phyloP scores from a whole-genome alignment of 108 stramenopile genomes.

The Skeletonema menzelii region DNA sequence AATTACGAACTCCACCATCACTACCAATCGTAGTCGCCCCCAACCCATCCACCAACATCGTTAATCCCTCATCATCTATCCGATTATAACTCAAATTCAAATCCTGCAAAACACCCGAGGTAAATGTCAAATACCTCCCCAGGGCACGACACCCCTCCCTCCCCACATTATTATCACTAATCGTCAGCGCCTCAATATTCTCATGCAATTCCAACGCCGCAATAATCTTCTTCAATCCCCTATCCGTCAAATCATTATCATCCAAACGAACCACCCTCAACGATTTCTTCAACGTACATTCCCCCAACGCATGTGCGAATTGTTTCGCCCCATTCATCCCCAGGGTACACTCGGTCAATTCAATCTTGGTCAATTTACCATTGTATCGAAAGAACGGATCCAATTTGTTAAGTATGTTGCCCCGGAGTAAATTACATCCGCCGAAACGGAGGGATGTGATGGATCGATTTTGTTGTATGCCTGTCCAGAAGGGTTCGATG shows the following conservation, averaged over 20 bases:
- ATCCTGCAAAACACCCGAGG: not conserved
- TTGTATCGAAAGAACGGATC: not conserved
- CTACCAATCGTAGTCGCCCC: not conserved
- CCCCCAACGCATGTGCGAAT: not conserved
- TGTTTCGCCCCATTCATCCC: not conserved
- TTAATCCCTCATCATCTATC: slow-evolving; percentile 3
- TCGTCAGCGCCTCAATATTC: not conserved
- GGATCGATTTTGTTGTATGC: not conserved
- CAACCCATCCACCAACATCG: slow-evolving; percentile 8
- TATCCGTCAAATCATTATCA: not conserved
- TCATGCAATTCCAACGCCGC: not conserved
- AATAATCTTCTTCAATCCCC: not conserved
- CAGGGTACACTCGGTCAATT: not conserved
- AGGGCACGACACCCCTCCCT: not conserved
- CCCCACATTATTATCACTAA: not conserved
- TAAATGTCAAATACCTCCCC: not conserved
- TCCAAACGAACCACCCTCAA: not conserved
- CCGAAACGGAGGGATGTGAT: not conserved
- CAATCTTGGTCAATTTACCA: not conserved
- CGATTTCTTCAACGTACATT: not conserved
- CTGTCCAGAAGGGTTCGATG: not conserved
- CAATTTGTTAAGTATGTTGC: not conserved
- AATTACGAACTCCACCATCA: not conserved
- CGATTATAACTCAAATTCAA: slow-evolving; percentile 12
- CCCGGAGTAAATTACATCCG: not conserved